Evolutionary conservation across 2,329 filamentous ascomycete genomes (phyloP), one percentile per base, ranked within the genome.

Genomic region (Nakataea oryzae): DNA sequence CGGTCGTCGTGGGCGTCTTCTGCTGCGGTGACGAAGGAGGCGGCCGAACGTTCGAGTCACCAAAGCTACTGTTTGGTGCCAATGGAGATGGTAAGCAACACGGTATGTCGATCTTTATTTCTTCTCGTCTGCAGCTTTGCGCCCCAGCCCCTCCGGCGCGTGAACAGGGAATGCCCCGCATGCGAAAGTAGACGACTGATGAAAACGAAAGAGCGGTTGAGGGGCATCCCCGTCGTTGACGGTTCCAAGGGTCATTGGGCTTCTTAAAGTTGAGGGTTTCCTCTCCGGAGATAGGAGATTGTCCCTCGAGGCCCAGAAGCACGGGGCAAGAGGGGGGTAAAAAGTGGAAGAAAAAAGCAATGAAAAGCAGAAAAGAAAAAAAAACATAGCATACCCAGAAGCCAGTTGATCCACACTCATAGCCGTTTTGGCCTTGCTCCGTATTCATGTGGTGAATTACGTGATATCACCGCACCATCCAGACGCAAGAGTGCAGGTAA

Each of bases 381-480:
- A 63, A 60, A 59, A 61, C 30, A n/a, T 32, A 32, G 47, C 71
- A 65, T 67, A 71, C 84, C 82, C 85, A 72, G 78, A 77, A 75
- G 75, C 74, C 72, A 74, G 75, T 75, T 79, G 79, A 75, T 85
- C 80, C 75, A 80, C 81, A 79, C 78, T 86, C 84, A 87, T 87
- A 86, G 81, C 83, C 84, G 75, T 70, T 66, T 69, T 65, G 34
- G 32, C 50, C 14, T 50, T 50, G 41, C 41, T 50, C 41, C 41
- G 41, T n/a, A 50, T 50, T 50, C 41, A 50, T n/a, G 41, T 50
- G 41, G 9, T 17, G 41, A 21, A 50, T 8, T 50, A 7, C 3
- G 7, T 50, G 41, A 50, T 50, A 50, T n/a, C 41, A 50, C 41
- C n/a, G 8, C 41, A 50, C 41, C 41, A 50, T 50, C 41, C 41